Evolutionary conservation across 176 grass and related monocot genomes (phyloP), one percentile per base, ranked within the genome.

Genomic region (Carex pumila): DNA sequence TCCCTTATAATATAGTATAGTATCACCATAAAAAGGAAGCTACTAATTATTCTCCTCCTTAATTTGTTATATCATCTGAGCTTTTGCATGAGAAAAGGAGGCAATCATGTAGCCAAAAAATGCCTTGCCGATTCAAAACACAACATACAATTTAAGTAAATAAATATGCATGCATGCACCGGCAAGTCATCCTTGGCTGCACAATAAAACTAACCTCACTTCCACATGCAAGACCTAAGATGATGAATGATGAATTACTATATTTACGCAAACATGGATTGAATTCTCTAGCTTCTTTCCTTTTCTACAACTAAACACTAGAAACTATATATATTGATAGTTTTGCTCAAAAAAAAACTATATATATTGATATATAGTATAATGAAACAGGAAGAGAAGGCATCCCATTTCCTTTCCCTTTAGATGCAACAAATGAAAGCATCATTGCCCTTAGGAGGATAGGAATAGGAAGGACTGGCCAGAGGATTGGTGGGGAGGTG

Each of bases 171-270:
- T 17, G 15, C 13, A 70, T n/a, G 13, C 19, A 64, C 58, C 93
- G 93, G 93, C 93, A 95, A 95, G 93, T 95, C 93, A 95, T 95
- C 93, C 90, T 95, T 95, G 90, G 90, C 93, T 95, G 92, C 93
- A 92, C 80, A 83, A 87, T 73, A 80, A 21, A 69, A 60, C 54
- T 72, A 87, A 84, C 90, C 93, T 95, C 93, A 30, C 90, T 58
- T 49, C 85, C 88, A 91, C 93, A 92, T 95, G 89, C 89, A 86
- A 91, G 83, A 72, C 79, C 85, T 69, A 31, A 17, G 90, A 91
- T 89, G 93, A 49, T 49, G 39, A 7, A 10, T 11, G 45, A 49
- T 37, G 14, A 22, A 66, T 74, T 85, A 72, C 69, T 12, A 21
- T 85, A 84, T 61, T 43, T 37, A 54, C 66, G 10, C 66, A 65